Evolutionary conservation across 2,329 filamentous ascomycete genomes (phyloP).

Genomic region (Venturiaceae sp.): DNA sequence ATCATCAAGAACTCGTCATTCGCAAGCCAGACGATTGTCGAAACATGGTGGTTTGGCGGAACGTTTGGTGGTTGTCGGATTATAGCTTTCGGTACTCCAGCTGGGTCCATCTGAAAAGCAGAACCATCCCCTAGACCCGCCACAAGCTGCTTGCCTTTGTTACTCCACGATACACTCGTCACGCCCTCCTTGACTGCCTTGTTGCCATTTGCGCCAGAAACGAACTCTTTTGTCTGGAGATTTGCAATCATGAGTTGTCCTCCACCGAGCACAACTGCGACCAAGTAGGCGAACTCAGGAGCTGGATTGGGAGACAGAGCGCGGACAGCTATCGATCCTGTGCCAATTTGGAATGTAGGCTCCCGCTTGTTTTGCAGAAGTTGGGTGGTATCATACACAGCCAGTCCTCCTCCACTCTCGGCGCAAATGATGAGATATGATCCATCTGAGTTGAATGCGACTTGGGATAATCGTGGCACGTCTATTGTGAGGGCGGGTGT

Average conservation of each 20-base stretch:
- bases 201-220: conserved; percentile 47
- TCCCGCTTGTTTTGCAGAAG: conserved; percentile 58
- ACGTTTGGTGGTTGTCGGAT: conserved; percentile 69
- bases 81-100: conserved; percentile 65
- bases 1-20: conserved; percentile 76
- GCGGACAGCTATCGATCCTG: conserved; percentile 64
- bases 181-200: conserved; percentile 63
- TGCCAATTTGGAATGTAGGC: conserved; percentile 64
- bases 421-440: conserved; percentile 73
- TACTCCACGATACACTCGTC: conserved; percentile 84
- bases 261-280: conserved; percentile 69
- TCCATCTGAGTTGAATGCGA: conserved; percentile 87
- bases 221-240: conserved; percentile 55
- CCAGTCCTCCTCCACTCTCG: conserved; percentile 70
- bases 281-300: conserved; percentile 59
- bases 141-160: conserved; percentile 83
- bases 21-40: conserved; percentile 78
- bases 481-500: conserved; percentile 63
- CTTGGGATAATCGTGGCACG: conserved; percentile 72
- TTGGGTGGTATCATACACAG: conserved; percentile 67
- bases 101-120: conserved; percentile 72
- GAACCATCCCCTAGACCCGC: conserved; percentile 76
- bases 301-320: conserved; percentile 73
- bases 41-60: conserved; percentile 56
- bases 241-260: conserved; percentile 82